Evolutionary conservation across 1,284 basidiomycete species (phyloP).

Genomic region (Polyporus tsugae): DNA sequence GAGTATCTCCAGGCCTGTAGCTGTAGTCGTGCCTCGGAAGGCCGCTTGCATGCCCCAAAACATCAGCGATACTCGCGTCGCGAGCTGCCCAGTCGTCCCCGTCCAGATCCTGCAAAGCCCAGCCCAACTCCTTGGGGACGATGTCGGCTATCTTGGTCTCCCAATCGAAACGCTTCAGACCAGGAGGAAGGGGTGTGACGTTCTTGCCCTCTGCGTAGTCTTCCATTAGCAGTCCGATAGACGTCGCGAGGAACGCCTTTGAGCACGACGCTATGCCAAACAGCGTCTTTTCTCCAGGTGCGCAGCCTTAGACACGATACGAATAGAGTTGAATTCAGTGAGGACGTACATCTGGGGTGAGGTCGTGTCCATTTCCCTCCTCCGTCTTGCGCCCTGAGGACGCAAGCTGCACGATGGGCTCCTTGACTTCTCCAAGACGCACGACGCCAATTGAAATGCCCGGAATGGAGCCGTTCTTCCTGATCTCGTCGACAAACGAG

Average conservation of each 20-base stretch:
- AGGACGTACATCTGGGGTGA: conserved; percentile 39
- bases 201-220: conserved; percentile 34
- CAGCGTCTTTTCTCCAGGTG: conserved; percentile 41
- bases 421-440: conserved; percentile 27
- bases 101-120: conserved; percentile 38
- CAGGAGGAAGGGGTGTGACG: conserved; percentile 30
- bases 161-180: conserved; percentile 29
- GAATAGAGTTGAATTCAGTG: background rate
- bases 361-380: conserved; percentile 36
- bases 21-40: conserved; percentile 24
- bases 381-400: conserved; percentile 40
- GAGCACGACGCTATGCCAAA: conserved; percentile 53
- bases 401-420: conserved; percentile 18
- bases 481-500: conserved; percentile 28
- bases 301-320: background rate
- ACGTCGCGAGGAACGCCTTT: conserved; percentile 47
- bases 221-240: conserved; percentile 44
- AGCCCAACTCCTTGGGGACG: conserved; percentile 40
- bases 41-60: conserved; percentile 30
- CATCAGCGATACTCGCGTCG: conserved; percentile 48
- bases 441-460: conserved; percentile 36
- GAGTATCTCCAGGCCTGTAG: background rate
- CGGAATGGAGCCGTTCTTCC: conserved; percentile 29
- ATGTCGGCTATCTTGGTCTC: conserved; percentile 50
- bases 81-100: conserved; percentile 46